Base-by-base conservation (phyloP, 345 rosid genomes). In the Salix dunnii region DNA sequence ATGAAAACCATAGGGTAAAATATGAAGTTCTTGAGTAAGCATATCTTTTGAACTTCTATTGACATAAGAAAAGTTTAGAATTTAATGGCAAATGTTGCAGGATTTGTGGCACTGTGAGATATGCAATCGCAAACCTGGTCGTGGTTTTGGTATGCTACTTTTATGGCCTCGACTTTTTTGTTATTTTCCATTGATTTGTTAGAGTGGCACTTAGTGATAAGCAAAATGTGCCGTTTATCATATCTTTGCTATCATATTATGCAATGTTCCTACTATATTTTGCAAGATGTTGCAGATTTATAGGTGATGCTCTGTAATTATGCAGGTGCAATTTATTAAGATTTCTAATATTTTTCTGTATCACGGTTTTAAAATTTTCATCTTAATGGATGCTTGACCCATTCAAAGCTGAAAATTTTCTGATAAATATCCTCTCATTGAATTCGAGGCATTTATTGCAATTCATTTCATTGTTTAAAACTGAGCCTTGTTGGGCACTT, bases 91-190 rank as follows among this genome's bases (percentile, higher is more conserved):
- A 76, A 84, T 73, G 61, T 78, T 87, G 81, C 91, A 96, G 98
- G 99, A 93, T 83, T 92, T 88, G 75, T 93, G 99, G 99, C 98
- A 93, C 82, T 96, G 98, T 84, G 99, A 92, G 82, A 93, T 96
- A 77, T 96, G 99, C 80, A 93, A 90, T 80, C 89, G 92, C 75
- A 93, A 91, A 88, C 98, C 99, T 23, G 99, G 99, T 68, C 93
- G 99, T 81, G 99, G 99, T 65, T 93, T 96, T 83, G 99, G 99
- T 96, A 90, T 64, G 96, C 55, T 49, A 49, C 76, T 67, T 28
- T 36, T 61, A 21, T 23, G 25, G 18, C 31, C 63, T 14, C 28
- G 12, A n/a, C 11, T 36, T 43, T 42, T 49, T 27, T 23, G 9
- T 10, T 27, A 58, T 73, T 74, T 63, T 3, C 43, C 23, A 10